Conservation (phyloP, 2,329 filamentous ascomycete genomes). For the Aspergillus clavatus region DNA sequence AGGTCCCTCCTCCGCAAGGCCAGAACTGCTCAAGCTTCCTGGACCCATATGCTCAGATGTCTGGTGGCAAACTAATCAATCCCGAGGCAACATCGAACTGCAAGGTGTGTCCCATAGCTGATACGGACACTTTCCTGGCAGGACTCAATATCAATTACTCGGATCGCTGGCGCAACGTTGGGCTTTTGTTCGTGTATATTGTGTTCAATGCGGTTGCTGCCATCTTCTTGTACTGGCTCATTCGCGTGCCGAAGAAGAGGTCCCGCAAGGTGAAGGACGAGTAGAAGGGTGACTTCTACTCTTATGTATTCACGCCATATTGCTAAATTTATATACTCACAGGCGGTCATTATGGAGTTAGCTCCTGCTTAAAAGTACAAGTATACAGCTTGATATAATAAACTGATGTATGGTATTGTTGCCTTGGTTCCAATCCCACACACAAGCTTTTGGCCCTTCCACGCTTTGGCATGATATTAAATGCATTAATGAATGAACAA, state of each 20-base stretch:
- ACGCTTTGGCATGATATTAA: no score
- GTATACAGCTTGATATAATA: no score
- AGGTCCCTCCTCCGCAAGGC: conserved; percentile 49
- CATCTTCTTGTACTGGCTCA: conserved; percentile 50
- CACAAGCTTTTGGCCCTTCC: no score
- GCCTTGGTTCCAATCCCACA: no score
- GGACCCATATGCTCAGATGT: conserved; percentile 48
- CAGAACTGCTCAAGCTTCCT: conserved; percentile 63
- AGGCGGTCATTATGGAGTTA: no score
- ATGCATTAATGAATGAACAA: no score
- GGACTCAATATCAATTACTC: conserved; percentile 40
- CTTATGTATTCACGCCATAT: no score
- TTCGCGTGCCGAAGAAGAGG: conserved; percentile 48
- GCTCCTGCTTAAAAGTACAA: no score
- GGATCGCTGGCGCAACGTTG: conserved; percentile 52
- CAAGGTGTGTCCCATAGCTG: conserved; percentile 42
- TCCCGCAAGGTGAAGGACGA: conserved; percentile 40
- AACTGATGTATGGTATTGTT: no score
- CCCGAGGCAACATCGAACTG: conserved; percentile 55
- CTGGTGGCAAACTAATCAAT: conserved; percentile 60
- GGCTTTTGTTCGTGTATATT: conserved; percentile 51
- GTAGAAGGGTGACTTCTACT: conserved; percentile 3
- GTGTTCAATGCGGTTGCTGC: conserved; percentile 49
- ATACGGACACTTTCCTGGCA: conserved; percentile 51
- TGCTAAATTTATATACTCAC: no score